Percentiles rank a stretch among this genome's conserved stretches.
phyloP scores from a whole-genome alignment of 306 rosid species.

The Medicago arabica region DNA sequence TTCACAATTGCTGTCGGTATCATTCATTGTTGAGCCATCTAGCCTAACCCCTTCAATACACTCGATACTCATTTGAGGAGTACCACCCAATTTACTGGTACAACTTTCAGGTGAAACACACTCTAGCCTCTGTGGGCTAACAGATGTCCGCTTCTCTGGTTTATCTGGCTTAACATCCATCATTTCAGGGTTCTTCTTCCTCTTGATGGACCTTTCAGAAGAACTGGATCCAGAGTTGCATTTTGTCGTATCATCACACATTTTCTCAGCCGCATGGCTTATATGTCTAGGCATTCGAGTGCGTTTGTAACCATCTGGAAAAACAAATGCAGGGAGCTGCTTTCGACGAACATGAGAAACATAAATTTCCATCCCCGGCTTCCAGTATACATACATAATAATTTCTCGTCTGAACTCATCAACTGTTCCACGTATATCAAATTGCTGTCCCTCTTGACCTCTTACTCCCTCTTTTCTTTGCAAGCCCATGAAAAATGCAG shows the following conservation, averaged over 20 bases:
- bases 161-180: conserved; percentile 47
- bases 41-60: conserved; percentile 44
- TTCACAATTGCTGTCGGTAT: conserved; percentile 48
- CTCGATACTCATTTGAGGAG: conserved; percentile 52
- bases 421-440: conserved; percentile 96
- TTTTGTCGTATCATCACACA: conserved; percentile 52
- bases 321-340: conserved; percentile 91
- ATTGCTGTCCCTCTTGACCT: conserved; percentile 95
- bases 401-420: conserved; percentile 93
- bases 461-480: conserved; percentile 96
- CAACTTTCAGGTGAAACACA: conserved; percentile 55
- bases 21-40: conserved; percentile 47
- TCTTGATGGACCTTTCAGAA: conserved; percentile 67
- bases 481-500: conserved; percentile 97
- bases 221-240: conserved; percentile 59
- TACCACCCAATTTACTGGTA: conserved; percentile 55
- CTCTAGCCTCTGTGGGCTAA: conserved; percentile 65
- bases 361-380: conserved; percentile 89
- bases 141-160: conserved; percentile 61
- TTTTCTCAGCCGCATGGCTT: conserved; percentile 55
- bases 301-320: conserved; percentile 84
- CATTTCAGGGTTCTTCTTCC: conserved; percentile 65
- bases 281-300: conserved; percentile 60
- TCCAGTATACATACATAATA: conserved; percentile 81
- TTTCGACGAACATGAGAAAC: conserved; percentile 97